A percentile compares a stretch with the other conserved stretches of the same genome.
These are phyloP conservation scores for Coniochaeta sp. DNA, from an alignment of 2,329 filamentous ascomycete genomes.

Conservation along the genomic window DNA sequence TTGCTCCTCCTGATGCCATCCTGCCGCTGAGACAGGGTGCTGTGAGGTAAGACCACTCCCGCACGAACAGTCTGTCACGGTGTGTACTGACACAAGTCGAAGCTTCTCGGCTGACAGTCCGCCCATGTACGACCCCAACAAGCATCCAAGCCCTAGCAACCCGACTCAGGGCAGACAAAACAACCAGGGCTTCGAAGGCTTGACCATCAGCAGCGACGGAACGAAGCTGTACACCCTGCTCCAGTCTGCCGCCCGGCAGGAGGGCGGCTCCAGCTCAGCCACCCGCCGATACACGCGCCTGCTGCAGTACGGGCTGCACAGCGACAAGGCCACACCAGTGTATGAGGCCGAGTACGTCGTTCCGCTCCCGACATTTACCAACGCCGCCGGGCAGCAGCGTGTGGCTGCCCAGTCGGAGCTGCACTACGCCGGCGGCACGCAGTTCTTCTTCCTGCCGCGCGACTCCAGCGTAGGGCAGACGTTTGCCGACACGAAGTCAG, in stretches of 20 bases:
- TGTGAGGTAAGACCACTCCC: conserved; percentile 13
- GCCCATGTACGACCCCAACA: conserved; percentile 46
- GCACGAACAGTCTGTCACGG: not conserved
- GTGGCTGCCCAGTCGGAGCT: conserved; percentile 64
- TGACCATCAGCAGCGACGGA: conserved; percentile 56
- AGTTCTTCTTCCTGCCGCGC: conserved; percentile 60
- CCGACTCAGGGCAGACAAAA: conserved; percentile 57
- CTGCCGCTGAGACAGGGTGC: conserved; percentile 56
- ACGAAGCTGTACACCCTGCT: conserved; percentile 57
- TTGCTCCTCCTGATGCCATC: conserved; percentile 56
- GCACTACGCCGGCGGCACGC: conserved; percentile 51
- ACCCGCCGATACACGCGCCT: conserved; percentile 52
- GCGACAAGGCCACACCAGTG: conserved; percentile 24
- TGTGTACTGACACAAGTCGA: conserved; percentile 13
- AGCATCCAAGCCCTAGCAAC: conserved; percentile 43
- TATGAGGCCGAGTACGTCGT: conserved; percentile 59
- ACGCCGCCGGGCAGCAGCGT: conserved; percentile 39
- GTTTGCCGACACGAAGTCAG: conserved; percentile 38
- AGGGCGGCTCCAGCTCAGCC: conserved; percentile 14
- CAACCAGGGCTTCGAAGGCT: conserved; percentile 69
- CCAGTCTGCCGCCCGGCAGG: conserved; percentile 55
- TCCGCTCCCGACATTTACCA: conserved; percentile 50
- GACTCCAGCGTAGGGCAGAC: conserved; percentile 56
- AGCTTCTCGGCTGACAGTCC: conserved; percentile 59
- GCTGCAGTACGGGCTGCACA: conserved; percentile 54